Evolutionary conservation across 2,329 filamentous ascomycete genomes (phyloP).

Genomic region (Epichloe brachyelytri): DNA sequence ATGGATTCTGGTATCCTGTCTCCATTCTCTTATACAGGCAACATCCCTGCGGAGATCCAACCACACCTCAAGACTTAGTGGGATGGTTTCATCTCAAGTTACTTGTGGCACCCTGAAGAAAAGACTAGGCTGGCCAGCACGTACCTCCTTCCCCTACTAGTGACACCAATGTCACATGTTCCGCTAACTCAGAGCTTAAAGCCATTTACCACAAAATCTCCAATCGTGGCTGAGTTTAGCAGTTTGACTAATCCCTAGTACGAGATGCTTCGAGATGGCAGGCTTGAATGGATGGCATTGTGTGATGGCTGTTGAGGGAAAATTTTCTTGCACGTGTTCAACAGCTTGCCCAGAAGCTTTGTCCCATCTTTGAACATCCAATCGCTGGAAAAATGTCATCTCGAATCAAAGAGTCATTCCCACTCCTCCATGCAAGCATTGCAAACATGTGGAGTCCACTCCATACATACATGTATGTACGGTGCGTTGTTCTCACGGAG

Average conservation of each 20-base stretch:
- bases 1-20: not conserved
- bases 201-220: not conserved
- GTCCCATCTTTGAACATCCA: not conserved
- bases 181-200: not conserved
- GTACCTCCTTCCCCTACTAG: not conserved
- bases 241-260: not conserved
- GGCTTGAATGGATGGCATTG: not conserved
- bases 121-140: not conserved
- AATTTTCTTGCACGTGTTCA: not conserved
- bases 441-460: not conserved
- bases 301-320: not conserved
- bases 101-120: not conserved
- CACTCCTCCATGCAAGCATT: not conserved
- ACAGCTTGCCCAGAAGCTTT: not conserved
- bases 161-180: not conserved
- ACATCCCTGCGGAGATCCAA: conserved; percentile 8
- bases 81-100: conserved; percentile 9
- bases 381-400: not conserved
- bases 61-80: not conserved
- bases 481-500: not conserved
- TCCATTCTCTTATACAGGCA: not conserved
- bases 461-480: too few species aligned
- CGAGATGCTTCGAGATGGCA: not conserved
- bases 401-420: not conserved
- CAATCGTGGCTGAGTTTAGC: not conserved